Evolutionary conservation across 2,329 filamentous ascomycete species (phyloP).

Genomic region (Fusarium irregulare): DNA sequence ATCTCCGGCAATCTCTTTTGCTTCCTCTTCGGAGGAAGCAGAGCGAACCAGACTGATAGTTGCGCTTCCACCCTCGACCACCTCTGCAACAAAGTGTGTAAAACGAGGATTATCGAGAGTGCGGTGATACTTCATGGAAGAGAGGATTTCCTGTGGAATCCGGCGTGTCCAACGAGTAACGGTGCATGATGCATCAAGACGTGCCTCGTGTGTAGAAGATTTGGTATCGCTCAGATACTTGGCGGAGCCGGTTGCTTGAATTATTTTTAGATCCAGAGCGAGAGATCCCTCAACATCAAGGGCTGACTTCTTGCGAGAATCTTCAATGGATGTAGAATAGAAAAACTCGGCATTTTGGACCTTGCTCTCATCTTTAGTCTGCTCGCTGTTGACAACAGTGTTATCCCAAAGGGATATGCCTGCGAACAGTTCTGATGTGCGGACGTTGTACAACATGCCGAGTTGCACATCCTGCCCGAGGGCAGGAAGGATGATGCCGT

Average conservation of each 20-base stretch:
- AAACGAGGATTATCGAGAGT: constrained; percentile 1
- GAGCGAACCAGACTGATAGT: constrained; percentile 1
- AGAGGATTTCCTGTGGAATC: constrained; percentile 1
- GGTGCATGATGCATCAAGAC: constrained; percentile 3
- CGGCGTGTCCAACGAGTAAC: constrained; percentile 4
- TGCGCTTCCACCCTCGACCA: constrained; percentile 1
- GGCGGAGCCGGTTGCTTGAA: constrained; percentile 1
- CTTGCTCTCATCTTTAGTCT: background rate
- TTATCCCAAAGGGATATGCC: constrained; percentile 2
- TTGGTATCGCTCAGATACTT: constrained; percentile 5
- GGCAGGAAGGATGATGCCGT: background rate
- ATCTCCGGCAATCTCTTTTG: background rate
- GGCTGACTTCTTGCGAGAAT: constrained; percentile 4
- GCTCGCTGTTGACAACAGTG: background rate
- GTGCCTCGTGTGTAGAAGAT: constrained; percentile 1
- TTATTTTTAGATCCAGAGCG: background rate
- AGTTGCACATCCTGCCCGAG: background rate
- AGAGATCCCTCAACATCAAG: constrained; percentile 1
- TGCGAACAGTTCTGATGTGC: constrained; percentile 1
- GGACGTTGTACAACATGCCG: constrained; percentile 3
- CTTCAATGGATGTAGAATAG: constrained; percentile 5
- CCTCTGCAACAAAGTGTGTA: constrained; percentile 2
- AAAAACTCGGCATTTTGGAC: constrained; percentile 2
- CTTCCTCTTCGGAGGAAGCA: background rate
- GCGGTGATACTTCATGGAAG: constrained; percentile 1